Evolutionary conservation across 495 filamentous ascomycete genomes (phyloP).

Genomic region (Gamarada debralockiae): DNA sequence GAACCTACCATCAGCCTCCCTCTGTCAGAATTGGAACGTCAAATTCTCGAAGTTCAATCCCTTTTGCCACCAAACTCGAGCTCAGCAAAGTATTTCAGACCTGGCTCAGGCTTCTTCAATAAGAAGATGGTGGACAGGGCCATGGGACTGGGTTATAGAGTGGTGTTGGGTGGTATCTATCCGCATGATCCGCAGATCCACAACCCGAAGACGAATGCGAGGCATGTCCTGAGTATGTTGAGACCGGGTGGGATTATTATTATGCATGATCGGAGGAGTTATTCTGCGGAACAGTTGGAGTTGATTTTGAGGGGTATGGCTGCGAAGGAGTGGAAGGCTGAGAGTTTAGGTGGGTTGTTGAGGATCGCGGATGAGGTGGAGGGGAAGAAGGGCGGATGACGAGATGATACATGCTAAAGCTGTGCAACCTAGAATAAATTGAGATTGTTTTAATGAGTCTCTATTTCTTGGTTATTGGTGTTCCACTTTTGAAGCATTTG

Average conservation of each 20-base stretch:
- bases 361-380: conserved; percentile 21
- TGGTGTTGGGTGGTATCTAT: conserved; percentile 79
- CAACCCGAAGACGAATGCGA: conserved; percentile 65
- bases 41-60: conserved; percentile 17
- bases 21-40: conserved; percentile 22
- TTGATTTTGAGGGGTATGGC: conserved; percentile 65
- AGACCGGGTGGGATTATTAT: conserved; percentile 73
- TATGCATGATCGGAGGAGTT: conserved; percentile 75
- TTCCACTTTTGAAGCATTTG: no score
- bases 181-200: conserved; percentile 81
- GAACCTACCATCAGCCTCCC: conserved; percentile 56
- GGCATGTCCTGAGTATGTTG: conserved; percentile 75
- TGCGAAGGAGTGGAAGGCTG: conserved; percentile 61
- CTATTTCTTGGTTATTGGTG: no score
- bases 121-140: conserved; percentile 57
- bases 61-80: conserved; percentile 14
- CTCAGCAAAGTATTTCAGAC: conserved; percentile 63
- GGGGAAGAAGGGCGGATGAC: not conserved
- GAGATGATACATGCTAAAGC: no score
- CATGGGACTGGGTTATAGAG: conserved; percentile 50
- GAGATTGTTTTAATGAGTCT: no score
- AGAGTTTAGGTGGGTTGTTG: conserved; percentile 64
- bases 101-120: conserved; percentile 78
- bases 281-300: conserved; percentile 73
- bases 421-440: conserved; percentile 11